Conservation (phyloP, 2,329 filamentous ascomycete genomes). For the Xylariaceae sp. region DNA sequence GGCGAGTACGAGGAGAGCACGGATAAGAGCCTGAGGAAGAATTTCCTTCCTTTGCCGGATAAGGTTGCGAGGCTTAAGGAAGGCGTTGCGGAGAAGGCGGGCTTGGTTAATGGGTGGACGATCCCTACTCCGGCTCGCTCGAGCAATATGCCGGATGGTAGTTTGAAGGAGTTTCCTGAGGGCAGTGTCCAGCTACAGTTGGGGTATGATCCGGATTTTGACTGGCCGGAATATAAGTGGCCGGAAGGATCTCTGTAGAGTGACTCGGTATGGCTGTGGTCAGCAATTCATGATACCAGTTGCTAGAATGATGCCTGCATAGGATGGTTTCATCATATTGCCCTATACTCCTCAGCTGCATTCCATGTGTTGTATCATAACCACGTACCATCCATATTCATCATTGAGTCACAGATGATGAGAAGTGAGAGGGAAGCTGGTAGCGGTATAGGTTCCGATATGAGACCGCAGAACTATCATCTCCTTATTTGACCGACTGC, state of each 20-base stretch:
- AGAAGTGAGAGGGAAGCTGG: too few species aligned
- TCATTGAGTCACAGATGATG: too few species aligned
- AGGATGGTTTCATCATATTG: too few species aligned
- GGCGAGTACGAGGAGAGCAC: slow-evolving; percentile 34
- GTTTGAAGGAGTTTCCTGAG: slow-evolving; percentile 30
- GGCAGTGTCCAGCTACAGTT: slow-evolving; percentile 30
- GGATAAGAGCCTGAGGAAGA: slow-evolving; percentile 15
- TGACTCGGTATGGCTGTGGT: too few species aligned
- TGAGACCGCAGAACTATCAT: too few species aligned
- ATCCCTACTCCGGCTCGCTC: not conserved
- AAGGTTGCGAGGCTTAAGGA: not conserved
- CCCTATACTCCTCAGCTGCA: too few species aligned
- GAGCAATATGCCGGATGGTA: slow-evolving; percentile 26
- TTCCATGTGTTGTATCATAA: too few species aligned
- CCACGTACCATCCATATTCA: too few species aligned
- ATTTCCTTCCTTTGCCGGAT: slow-evolving; percentile 2
- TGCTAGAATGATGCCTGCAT: too few species aligned
- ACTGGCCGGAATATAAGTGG: slow-evolving; percentile 29
- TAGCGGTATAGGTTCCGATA: too few species aligned
- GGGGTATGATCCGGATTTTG: slow-evolving; percentile 29
- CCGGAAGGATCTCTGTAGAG: slow-evolving; percentile 26
- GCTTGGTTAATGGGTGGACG: slow-evolving; percentile 1
- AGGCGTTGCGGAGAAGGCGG: not conserved
- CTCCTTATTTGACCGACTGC: too few species aligned
- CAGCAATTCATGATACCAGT: too few species aligned